Conservation (phyloP, 164 flowering plant genomes). For the Magnolia officinalis region DNA sequence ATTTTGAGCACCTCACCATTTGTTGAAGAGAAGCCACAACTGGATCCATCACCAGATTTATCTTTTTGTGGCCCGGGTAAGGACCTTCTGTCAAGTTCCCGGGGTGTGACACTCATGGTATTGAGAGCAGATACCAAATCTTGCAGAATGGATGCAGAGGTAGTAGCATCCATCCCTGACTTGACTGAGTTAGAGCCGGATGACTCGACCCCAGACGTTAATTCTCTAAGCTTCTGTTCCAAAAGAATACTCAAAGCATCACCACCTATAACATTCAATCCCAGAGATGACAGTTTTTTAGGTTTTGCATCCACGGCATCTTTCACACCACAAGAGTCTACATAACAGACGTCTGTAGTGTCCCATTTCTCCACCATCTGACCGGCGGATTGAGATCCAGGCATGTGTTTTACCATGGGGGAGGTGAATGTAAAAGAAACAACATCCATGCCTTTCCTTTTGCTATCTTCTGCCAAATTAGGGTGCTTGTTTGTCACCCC, state of each 20-base stretch:
- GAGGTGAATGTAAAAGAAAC: slow-evolving; percentile 92
- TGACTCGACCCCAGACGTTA: slow-evolving; percentile 44
- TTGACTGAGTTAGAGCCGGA: slow-evolving; percentile 26
- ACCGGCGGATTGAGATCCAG: slow-evolving; percentile 23
- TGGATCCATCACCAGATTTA: slow-evolving; percentile 11
- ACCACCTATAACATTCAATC: slow-evolving; percentile 53
- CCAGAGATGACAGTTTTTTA: slow-evolving; percentile 30
- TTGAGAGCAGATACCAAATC: slow-evolving; percentile 28
- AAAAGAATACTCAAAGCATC: slow-evolving; percentile 78
- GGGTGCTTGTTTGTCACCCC: slow-evolving; percentile 9
- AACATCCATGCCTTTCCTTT: slow-evolving; percentile 67
- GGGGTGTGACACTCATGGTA: slow-evolving; percentile 19
- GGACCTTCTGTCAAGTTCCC: slow-evolving; percentile 12
- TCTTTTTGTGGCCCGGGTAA: slow-evolving; percentile 15
- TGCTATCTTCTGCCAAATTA: slow-evolving; percentile 14
- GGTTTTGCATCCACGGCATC: slow-evolving; percentile 25
- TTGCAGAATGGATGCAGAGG: slow-evolving; percentile 23
- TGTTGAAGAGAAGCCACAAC: slow-evolving; percentile 29
- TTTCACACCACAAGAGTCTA: slow-evolving; percentile 34
- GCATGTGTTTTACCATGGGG: slow-evolving; percentile 45
- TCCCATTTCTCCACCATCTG: slow-evolving; percentile 21
- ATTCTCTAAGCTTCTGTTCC: slow-evolving; percentile 77
- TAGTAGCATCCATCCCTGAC: slow-evolving; percentile 23
- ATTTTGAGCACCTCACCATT: slow-evolving; percentile 17
- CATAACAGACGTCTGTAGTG: slow-evolving; percentile 7